phyloP scores from a whole-genome alignment of 2,329 filamentous ascomycete species.

The Tolypocladium ovalisporum region DNA sequence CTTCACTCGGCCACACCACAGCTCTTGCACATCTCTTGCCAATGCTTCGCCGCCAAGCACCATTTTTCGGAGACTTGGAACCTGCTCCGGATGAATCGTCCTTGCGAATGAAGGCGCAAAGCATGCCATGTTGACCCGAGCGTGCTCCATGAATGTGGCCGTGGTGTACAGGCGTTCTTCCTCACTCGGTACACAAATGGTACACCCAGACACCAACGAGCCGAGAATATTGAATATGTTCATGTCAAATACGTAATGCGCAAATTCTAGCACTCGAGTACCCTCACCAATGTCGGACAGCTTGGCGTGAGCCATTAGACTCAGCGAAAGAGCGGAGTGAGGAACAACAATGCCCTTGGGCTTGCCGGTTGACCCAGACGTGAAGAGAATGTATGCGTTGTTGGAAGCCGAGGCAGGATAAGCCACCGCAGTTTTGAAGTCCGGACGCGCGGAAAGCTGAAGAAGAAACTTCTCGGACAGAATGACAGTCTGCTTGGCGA shows the following conservation, averaged over 20 bases:
- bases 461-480: background rate
- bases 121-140: background rate
- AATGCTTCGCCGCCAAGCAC: background rate
- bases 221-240: background rate
- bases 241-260: background rate
- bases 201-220: background rate
- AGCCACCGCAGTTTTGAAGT: background rate
- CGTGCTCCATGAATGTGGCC: conserved; percentile 1
- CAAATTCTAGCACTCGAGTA: background rate
- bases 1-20: background rate
- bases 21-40: background rate
- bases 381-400: background rate
- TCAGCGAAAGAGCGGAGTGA: background rate
- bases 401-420: background rate
- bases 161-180: conserved; percentile 2
- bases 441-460: background rate
- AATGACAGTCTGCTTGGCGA: background rate
- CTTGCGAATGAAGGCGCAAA: conserved; percentile 4
- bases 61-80: background rate
- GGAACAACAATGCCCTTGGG: background rate
- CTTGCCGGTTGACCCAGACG: background rate
- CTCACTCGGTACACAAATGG: background rate
- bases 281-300: background rate
- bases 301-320: background rate
- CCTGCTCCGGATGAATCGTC: background rate